Percentiles rank a stretch among this genome's conserved stretches.
Evolutionary conservation across 768 basidiomycete species (phyloP).

Genomic region (Suillus clintonianus): DNA sequence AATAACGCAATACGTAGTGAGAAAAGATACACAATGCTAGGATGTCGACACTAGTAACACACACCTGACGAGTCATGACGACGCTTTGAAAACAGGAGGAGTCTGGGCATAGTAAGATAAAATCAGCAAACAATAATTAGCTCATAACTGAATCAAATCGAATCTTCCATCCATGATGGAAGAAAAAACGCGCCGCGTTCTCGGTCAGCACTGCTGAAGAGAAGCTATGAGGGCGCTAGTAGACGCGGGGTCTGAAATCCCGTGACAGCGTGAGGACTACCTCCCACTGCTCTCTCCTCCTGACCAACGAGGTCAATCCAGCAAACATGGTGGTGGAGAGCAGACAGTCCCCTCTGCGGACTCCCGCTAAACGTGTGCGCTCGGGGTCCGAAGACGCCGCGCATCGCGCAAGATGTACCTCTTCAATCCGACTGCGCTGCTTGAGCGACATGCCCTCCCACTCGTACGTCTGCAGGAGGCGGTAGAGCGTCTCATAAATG

Average conservation of each 20-base stretch:
- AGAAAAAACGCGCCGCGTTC: slow-evolving; percentile 7
- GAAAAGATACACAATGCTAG: background rate
- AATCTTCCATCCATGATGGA: background rate
- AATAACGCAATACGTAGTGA: background rate
- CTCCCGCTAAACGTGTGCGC: slow-evolving; percentile 39
- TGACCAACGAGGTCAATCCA: slow-evolving; percentile 46
- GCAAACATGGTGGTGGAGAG: slow-evolving; percentile 51
- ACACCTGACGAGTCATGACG: background rate
- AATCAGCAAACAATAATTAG: background rate
- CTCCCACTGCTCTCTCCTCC: slow-evolving; percentile 39
- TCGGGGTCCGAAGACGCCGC: slow-evolving; percentile 36
- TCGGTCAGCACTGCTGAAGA: slow-evolving; percentile 11
- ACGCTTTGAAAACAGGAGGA: background rate
- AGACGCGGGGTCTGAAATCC: slow-evolving; percentile 19
- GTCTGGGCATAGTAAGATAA: slow-evolving; percentile 1
- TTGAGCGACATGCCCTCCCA: slow-evolving; percentile 44
- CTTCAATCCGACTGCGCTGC: slow-evolving; percentile 44
- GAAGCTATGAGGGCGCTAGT: slow-evolving; percentile 4
- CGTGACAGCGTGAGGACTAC: slow-evolving; percentile 48
- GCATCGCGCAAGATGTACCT: slow-evolving; percentile 49
- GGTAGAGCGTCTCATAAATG: slow-evolving; percentile 42
- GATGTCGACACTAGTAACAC: slow-evolving; percentile 4
- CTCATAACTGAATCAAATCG: background rate
- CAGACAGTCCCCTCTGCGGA: slow-evolving; percentile 52
- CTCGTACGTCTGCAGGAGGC: slow-evolving; percentile 41